phyloP scores from a whole-genome alignment of 768 basidiomycete species.

The Boletus fagicola region DNA sequence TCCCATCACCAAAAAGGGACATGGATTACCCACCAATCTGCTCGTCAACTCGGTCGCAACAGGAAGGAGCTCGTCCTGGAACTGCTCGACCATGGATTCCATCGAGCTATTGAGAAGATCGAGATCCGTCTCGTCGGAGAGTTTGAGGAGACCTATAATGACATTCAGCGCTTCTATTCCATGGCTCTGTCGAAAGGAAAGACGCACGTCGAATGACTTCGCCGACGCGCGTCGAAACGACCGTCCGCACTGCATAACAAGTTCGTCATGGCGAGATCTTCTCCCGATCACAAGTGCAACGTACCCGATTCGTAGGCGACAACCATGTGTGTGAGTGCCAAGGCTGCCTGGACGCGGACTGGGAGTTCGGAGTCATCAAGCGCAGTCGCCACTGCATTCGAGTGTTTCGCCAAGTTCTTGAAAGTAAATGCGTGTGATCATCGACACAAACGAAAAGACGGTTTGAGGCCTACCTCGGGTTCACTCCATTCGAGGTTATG shows the following conservation, averaged over 20 bases:
- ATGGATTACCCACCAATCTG: conserved; percentile 56
- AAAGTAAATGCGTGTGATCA: not conserved
- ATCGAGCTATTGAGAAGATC: conserved; percentile 80
- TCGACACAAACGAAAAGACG: not conserved
- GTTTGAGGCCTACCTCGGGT: conserved; percentile 47
- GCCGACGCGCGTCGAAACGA: conserved; percentile 73
- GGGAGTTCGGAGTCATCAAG: conserved; percentile 80
- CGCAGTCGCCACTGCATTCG: conserved; percentile 60
- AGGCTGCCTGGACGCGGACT: conserved; percentile 78
- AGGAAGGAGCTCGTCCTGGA: conserved; percentile 80
- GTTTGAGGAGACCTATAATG: conserved; percentile 72
- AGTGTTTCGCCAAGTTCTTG: conserved; percentile 62
- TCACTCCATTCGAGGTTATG: conserved; percentile 63
- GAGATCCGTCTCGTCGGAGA: conserved; percentile 89
- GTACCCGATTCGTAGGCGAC: conserved; percentile 59
- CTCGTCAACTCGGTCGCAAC: conserved; percentile 79
- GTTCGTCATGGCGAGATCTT: not conserved
- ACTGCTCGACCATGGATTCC: conserved; percentile 84
- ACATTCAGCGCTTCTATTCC: not conserved
- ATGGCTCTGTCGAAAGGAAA: not conserved
- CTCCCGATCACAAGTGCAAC: conserved; percentile 13
- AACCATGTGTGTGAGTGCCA: conserved; percentile 79
- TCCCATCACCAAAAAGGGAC: not conserved
- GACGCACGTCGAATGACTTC: conserved; percentile 80
- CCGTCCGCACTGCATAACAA: conserved; percentile 53